Percentiles rank a stretch among this genome's conserved stretches.
phyloP scores from a whole-genome alignment of 768 basidiomycete genomes.

The Clathrus columnatus region DNA sequence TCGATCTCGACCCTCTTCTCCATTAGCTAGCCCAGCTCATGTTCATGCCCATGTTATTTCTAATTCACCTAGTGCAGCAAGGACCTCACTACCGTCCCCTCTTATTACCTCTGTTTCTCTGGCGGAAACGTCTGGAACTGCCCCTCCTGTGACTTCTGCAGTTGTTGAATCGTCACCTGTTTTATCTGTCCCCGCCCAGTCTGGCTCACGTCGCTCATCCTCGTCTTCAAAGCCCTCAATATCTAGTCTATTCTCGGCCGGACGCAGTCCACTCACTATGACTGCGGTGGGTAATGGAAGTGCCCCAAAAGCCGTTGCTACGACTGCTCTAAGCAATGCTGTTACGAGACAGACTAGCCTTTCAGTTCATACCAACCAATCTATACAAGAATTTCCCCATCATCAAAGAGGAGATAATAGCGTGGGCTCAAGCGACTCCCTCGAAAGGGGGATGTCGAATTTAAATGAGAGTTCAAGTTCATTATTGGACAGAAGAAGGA shows the following conservation, averaged over 20 bases:
- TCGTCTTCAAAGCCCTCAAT: slow-evolving; percentile 9
- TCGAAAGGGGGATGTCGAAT: slow-evolving; percentile 16
- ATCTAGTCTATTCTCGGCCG: slow-evolving; percentile 5
- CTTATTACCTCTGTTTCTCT: not conserved
- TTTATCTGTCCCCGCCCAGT: not conserved
- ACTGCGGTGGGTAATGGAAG: slow-evolving; percentile 23
- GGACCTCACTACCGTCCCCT: slow-evolving; percentile 2
- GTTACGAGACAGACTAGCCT: slow-evolving; percentile 36
- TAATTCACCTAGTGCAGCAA: not conserved
- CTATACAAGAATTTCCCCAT: not conserved
- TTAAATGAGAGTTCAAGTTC: slow-evolving; percentile 8
- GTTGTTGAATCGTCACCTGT: not conserved
- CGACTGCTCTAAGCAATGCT: slow-evolving; percentile 60
- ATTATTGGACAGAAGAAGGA: not conserved
- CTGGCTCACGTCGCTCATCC: slow-evolving; percentile 2
- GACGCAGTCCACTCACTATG: slow-evolving; percentile 14
- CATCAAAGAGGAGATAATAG: not conserved
- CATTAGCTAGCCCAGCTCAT: not conserved
- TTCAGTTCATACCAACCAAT: slow-evolving; percentile 17
- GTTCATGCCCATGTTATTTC: not conserved
- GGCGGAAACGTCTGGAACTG: not conserved
- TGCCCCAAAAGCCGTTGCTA: slow-evolving; percentile 51
- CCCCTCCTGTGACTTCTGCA: not conserved
- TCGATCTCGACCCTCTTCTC: not conserved
- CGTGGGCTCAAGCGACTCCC: not conserved